phyloP scores from a whole-genome alignment of 352 stramenopile genomes.

The Phytophthora cryptogea region DNA sequence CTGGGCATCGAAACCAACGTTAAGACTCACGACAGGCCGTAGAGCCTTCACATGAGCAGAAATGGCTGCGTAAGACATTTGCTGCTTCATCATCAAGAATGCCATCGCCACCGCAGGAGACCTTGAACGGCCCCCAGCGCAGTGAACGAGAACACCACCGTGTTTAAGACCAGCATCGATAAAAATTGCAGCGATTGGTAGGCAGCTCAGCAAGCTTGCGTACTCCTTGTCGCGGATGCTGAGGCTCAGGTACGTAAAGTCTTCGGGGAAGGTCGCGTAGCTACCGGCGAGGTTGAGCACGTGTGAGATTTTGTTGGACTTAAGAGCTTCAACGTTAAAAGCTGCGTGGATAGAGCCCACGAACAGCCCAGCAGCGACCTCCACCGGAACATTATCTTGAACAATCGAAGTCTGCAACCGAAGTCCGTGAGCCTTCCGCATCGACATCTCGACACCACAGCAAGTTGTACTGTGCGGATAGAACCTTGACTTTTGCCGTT shows the following conservation, averaged over 20 bases:
- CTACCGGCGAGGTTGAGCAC: slow-evolving; percentile 87
- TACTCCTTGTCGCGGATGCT: slow-evolving; percentile 91
- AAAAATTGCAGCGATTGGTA: slow-evolving; percentile 81
- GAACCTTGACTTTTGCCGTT: background rate
- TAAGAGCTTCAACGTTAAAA: slow-evolving; percentile 86
- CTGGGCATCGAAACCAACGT: slow-evolving; percentile 86
- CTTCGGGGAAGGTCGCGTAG: slow-evolving; percentile 86
- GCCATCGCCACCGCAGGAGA: slow-evolving; percentile 80
- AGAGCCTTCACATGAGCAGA: slow-evolving; percentile 51
- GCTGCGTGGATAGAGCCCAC: slow-evolving; percentile 87
- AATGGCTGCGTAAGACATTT: slow-evolving; percentile 56
- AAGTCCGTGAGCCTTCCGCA: slow-evolving; percentile 62
- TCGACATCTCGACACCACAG: slow-evolving; percentile 23
- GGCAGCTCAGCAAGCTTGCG: slow-evolving; percentile 85
- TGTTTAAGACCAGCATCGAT: slow-evolving; percentile 68
- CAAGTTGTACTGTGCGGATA: background rate
- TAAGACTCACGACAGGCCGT: slow-evolving; percentile 75
- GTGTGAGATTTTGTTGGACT: slow-evolving; percentile 77
- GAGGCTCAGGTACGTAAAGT: slow-evolving; percentile 91
- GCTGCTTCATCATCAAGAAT: slow-evolving; percentile 80
- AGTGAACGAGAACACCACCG: slow-evolving; percentile 85
- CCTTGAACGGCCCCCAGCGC: slow-evolving; percentile 78
- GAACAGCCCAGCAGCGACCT: slow-evolving; percentile 72
- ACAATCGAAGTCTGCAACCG: slow-evolving; percentile 67
- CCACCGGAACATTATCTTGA: slow-evolving; percentile 86